These are phyloP conservation scores for Orbilia quercus DNA, from an alignment of 2,329 filamentous ascomycete species.

Conservation along the genomic window DNA sequence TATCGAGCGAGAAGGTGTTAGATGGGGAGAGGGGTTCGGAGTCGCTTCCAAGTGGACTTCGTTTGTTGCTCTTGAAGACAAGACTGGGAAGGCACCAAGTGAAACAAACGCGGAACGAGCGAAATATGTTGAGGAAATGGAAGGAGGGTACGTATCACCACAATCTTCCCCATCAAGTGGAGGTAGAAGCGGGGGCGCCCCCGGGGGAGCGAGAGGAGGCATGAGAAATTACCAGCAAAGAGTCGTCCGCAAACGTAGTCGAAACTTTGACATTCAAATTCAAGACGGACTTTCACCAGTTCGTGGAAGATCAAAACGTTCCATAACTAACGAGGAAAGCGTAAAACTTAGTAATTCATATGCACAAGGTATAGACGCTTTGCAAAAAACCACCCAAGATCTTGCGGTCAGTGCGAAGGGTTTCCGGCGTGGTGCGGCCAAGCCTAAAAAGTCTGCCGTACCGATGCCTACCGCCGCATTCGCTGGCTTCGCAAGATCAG, in stretches of 20 bases:
- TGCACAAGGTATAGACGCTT: not conserved
- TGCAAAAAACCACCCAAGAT: not conserved
- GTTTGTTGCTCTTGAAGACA: slow-evolving; percentile 74
- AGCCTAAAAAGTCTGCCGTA: not conserved
- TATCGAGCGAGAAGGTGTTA: slow-evolving; percentile 74
- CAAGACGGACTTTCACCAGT: not conserved
- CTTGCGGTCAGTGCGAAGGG: not conserved
- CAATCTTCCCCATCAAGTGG: not conserved
- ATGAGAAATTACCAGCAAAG: not conserved
- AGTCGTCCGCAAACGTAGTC: not conserved
- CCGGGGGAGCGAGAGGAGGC: not conserved
- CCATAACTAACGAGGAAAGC: not conserved
- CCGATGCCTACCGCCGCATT: slow-evolving; percentile 1
- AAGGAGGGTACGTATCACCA: slow-evolving; percentile 26
- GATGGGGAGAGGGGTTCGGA: slow-evolving; percentile 74
- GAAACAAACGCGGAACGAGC: slow-evolving; percentile 2
- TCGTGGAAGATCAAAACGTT: no score
- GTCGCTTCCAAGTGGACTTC: slow-evolving; percentile 77
- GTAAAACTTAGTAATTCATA: no score
- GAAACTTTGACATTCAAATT: not conserved
- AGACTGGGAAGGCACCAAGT: slow-evolving; percentile 55
- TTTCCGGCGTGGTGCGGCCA: not conserved
- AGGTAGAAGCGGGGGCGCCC: not conserved
- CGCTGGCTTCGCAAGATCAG: slow-evolving; percentile 15
- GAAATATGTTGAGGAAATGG: not conserved